These are phyloP conservation scores for Pseudovirgaria hyperparasitica DNA, from an alignment of 2,329 filamentous ascomycete species.

Conservation along the genomic window DNA sequence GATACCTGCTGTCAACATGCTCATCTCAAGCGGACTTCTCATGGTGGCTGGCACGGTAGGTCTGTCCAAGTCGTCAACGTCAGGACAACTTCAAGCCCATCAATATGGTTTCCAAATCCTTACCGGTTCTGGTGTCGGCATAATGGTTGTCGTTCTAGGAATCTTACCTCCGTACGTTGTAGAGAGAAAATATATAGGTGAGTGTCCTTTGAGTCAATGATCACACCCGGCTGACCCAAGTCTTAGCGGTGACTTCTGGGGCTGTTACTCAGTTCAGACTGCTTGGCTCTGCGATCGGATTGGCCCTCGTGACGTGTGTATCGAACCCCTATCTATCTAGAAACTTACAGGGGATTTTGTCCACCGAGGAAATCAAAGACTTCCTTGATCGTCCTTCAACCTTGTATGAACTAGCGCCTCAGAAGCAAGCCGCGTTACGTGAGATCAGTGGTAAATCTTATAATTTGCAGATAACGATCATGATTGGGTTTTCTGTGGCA, in stretches of 20 bases:
- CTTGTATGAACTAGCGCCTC: slow-evolving; percentile 1
- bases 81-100: background rate
- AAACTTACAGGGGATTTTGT: slow-evolving; percentile 3
- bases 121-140: slow-evolving; percentile 7
- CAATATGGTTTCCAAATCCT: slow-evolving; percentile 10
- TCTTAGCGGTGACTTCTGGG: slow-evolving; percentile 5
- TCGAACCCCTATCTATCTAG: slow-evolving; percentile 6
- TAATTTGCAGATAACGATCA: slow-evolving; percentile 9
- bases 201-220: background rate
- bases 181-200: slow-evolving; percentile 9
- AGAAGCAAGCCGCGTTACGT: slow-evolving; percentile 3
- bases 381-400: slow-evolving; percentile 1
- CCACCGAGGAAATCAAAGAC: slow-evolving; percentile 3
- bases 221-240: background rate
- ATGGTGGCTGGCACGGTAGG: slow-evolving; percentile 6
- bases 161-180: slow-evolving; percentile 6
- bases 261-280: slow-evolving; percentile 7
- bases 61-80: slow-evolving; percentile 3
- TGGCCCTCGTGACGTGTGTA: slow-evolving; percentile 6
- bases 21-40: slow-evolving; percentile 4
- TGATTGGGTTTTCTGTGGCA: slow-evolving; percentile 7
- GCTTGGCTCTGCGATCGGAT: slow-evolving; percentile 6
- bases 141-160: slow-evolving; percentile 4
- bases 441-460: slow-evolving; percentile 6
- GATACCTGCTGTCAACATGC: slow-evolving; percentile 5